Evolutionary conservation across 441 rosid species (phyloP), one percentile per base, ranked within the genome.

Genomic region (Hura crepitans): DNA sequence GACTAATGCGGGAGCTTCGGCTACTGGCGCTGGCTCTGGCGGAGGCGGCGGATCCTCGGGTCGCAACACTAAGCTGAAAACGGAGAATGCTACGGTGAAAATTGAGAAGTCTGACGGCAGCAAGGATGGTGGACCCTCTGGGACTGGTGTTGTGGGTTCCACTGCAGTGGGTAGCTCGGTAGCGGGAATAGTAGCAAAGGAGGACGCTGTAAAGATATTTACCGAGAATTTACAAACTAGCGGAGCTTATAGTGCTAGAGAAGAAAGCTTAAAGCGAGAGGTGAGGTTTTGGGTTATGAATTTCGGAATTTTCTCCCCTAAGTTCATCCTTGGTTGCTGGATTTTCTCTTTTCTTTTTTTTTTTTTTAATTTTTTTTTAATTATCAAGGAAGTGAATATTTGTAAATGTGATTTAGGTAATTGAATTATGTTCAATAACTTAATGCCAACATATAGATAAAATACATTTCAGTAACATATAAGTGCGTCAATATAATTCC

Each of bases 201-300:
- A 93, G 78, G 99, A 89, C 56, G 78, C 86, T 17, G 87, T 81
- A 71, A 89, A 91, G 87, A 85, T 89, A 77, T 83, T 91, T 79
- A 86, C 98, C 0, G 99, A 93, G 78, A 91, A 93, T 83, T 69
- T 91, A 61, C 99, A 96, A 89, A 89, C 97, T 6, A 89, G 96
- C 64, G 98, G 99, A 5, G 99, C 99, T 75, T 96, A 96, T 78
- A 88, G 90, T 73, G 96, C 97, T 1, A 85, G 99, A 82, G 99
- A 96, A 82, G 99, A 93, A 81, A 76, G 76, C 77, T 81, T 96
- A 81, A 96, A 87, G 77, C 80, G 88, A 84, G 99, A 96, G 90
- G 99, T 86, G 65, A 51, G 56, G 30, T 56, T 47, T 23, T 43
- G 43, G 42, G 28, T n/a, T 71, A 12, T 27, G 18, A 27, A 28